Conservation (phyloP, 257 asterid species). For the Solanum verrucosum region DNA sequence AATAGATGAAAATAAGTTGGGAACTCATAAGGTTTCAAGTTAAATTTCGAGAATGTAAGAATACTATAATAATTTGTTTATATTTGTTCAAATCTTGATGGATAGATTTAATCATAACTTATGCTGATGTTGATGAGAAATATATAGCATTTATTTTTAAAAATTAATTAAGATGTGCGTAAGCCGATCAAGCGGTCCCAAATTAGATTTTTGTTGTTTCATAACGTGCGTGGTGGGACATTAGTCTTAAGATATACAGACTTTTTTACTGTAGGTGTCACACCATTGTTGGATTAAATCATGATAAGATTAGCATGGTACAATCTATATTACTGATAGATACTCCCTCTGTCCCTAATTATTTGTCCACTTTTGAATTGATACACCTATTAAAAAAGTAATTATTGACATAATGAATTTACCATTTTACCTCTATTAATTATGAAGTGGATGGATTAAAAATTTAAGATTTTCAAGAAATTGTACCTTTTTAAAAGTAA, state of each 20-base stretch:
- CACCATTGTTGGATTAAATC: not conserved
- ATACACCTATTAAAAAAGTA: no score
- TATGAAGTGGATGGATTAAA: no score
- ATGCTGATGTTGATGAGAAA: no score
- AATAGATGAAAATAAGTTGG: rapidly evolving
- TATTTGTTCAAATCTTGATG: not conserved
- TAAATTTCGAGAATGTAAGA: not conserved
- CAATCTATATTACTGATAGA: not conserved
- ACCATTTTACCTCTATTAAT: no score
- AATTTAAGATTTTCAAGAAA: no score
- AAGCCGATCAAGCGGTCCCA: not conserved
- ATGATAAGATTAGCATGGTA: not conserved
- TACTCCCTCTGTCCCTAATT: not conserved
- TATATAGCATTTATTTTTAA: rapidly evolving
- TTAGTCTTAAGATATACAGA: not conserved
- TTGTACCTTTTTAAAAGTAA: no score
- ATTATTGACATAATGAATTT: no score
- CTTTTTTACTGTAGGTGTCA: not conserved
- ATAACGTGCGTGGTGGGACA: not conserved
- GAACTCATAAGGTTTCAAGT: not conserved
- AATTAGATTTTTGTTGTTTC: not conserved
- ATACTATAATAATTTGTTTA: not conserved
- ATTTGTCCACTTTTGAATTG: rapidly evolving
- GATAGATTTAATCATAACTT: not conserved
- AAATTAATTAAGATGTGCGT: no score